These are phyloP conservation scores for Ormosia semicastrata DNA, from an alignment of 306 rosid genomes.

Conservation along the genomic window DNA sequence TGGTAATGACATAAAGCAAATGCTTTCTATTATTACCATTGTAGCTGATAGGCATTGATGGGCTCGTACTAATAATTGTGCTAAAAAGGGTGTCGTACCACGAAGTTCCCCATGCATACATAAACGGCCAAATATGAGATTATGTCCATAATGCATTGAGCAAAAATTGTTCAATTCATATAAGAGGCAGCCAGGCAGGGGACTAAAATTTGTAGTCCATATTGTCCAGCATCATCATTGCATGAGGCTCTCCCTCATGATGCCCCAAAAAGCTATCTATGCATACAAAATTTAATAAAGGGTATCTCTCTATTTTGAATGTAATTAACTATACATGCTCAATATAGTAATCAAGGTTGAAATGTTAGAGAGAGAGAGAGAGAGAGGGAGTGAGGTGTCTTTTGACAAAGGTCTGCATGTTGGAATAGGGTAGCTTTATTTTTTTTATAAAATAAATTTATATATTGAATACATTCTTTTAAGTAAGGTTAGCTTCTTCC, in stretches of 20 bases:
- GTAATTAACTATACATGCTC: slow-evolving; percentile 10
- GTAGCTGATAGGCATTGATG: slow-evolving; percentile 33
- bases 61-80: slow-evolving; percentile 46
- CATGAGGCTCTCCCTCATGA: slow-evolving; percentile 49
- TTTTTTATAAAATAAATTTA: neutral
- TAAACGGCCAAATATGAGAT: slow-evolving; percentile 34
- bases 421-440: slow-evolving; percentile 55
- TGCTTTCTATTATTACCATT: slow-evolving; percentile 53
- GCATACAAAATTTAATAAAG: slow-evolving; percentile 23
- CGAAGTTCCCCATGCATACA: slow-evolving; percentile 42
- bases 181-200: neutral
- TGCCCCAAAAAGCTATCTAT: slow-evolving; percentile 41
- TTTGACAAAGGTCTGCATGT: slow-evolving; percentile 56
- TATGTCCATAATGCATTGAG: slow-evolving; percentile 28
- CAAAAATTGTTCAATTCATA: slow-evolving; percentile 18
- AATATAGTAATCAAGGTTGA: slow-evolving; percentile 25
- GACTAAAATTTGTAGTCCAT: slow-evolving; percentile 2
- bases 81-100: slow-evolving; percentile 69
- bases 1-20: slow-evolving; percentile 76
- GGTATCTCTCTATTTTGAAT: slow-evolving; percentile 1
- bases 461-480: slow-evolving; percentile 36
- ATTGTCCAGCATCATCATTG: slow-evolving; percentile 51
- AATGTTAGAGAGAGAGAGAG: slow-evolving; percentile 32
- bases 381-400: slow-evolving; percentile 42
- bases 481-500: slow-evolving; percentile 42